Conservation (phyloP, 1,284 basidiomycete genomes). For the Cerrena zonata region DNA sequence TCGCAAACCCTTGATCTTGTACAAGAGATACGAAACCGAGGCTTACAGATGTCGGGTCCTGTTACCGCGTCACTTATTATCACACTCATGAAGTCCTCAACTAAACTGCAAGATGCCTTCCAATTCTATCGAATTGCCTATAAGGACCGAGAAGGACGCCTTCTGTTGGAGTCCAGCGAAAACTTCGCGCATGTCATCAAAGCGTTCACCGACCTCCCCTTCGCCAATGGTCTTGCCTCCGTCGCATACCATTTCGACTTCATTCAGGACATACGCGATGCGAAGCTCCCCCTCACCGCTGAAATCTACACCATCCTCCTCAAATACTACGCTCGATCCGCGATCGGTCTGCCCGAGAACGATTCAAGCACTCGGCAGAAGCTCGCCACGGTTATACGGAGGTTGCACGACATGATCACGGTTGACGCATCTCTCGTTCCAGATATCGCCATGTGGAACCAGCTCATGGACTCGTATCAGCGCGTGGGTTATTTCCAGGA, state of each 20-base stretch:
- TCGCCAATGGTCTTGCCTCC: slow-evolving; percentile 30
- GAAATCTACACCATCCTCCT: slow-evolving; percentile 74
- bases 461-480: slow-evolving; percentile 87
- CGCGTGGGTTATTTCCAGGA: slow-evolving; percentile 65
- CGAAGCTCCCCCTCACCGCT: slow-evolving; percentile 52
- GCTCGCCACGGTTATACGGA: slow-evolving; percentile 49
- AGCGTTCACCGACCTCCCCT: slow-evolving; percentile 54
- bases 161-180: slow-evolving; percentile 41
- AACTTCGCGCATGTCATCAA: slow-evolving; percentile 60
- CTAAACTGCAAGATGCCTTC: slow-evolving; percentile 54
- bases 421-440: slow-evolving; percentile 73
- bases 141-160: slow-evolving; percentile 27
- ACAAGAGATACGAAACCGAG: slow-evolving; percentile 41
- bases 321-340: slow-evolving; percentile 44
- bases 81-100: slow-evolving; percentile 52
- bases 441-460: slow-evolving; percentile 75
- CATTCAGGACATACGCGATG: slow-evolving; percentile 75
- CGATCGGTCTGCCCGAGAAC: slow-evolving; percentile 26
- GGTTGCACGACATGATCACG: slow-evolving; percentile 73
- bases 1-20: slow-evolving; percentile 47
- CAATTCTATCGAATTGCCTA: slow-evolving; percentile 48
- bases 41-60: slow-evolving; percentile 31
- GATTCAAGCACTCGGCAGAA: slow-evolving; percentile 25
- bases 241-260: slow-evolving; percentile 67
- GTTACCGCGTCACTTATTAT: slow-evolving; percentile 50